Conservation (phyloP, 495 filamentous ascomycete genomes). For the Beverwykella pulmonaria region DNA sequence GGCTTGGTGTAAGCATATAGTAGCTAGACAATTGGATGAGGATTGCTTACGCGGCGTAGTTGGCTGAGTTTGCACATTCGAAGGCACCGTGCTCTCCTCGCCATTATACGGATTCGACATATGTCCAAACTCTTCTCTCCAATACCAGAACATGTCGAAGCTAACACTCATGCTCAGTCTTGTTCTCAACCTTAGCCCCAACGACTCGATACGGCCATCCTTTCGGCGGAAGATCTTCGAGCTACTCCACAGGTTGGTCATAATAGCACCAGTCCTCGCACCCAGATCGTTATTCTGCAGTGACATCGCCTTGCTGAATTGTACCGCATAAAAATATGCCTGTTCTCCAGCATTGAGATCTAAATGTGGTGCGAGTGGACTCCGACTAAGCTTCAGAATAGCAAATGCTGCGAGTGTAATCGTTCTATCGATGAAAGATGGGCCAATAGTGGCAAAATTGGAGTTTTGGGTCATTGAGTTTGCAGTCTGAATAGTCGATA, state of each 20-base stretch:
- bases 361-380: slow-evolving; percentile 23
- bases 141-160: slow-evolving; percentile 39
- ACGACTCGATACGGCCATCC: slow-evolving; percentile 21
- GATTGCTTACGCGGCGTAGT: slow-evolving; percentile 27
- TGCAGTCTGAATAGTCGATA: slow-evolving; percentile 14
- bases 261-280: slow-evolving; percentile 11
- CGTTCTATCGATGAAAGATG: slow-evolving; percentile 28
- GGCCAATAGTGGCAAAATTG: slow-evolving; percentile 13
- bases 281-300: slow-evolving; percentile 23
- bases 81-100: slow-evolving; percentile 7
- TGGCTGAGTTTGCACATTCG: slow-evolving; percentile 14
- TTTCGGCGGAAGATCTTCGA: slow-evolving; percentile 20
- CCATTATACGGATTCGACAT: slow-evolving; percentile 27
- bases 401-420: slow-evolving; percentile 20
- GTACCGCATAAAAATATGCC: slow-evolving; percentile 27
- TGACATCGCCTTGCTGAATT: slow-evolving; percentile 23
- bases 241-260: slow-evolving; percentile 32
- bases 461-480: slow-evolving; percentile 7
- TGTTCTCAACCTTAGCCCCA: slow-evolving; percentile 22
- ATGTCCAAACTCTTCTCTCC: slow-evolving; percentile 35
- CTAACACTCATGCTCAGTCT: slow-evolving; percentile 32
- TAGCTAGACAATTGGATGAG: not conserved
- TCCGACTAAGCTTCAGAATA: slow-evolving; percentile 17
- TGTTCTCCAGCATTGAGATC: slow-evolving; percentile 22
- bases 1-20: not conserved